Conservation (phyloP, 805 yeast species). For the Debaryomyces castellii region DNA sequence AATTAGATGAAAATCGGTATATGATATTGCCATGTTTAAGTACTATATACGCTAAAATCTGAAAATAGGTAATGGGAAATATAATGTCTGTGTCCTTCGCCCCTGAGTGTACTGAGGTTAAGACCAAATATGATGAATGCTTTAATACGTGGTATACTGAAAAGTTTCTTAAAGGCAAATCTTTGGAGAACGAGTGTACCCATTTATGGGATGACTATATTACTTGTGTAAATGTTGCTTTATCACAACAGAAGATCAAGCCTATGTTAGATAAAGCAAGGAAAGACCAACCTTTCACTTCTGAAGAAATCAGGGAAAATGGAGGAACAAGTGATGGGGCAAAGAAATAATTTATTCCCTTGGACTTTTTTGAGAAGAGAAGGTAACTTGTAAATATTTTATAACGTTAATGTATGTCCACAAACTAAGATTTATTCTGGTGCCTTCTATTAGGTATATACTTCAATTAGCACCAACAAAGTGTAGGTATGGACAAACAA, state of each 20-base stretch:
- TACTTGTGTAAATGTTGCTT: conserved; percentile 74
- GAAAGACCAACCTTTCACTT: conserved; percentile 77
- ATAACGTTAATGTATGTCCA: background rate
- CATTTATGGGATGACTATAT: conserved; percentile 86
- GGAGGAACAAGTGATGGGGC: conserved; percentile 12
- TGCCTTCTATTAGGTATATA: too few species aligned
- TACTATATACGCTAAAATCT: background rate
- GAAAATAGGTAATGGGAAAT: conserved; percentile 34
- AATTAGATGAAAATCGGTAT: background rate
- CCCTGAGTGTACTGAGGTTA: conserved; percentile 90
- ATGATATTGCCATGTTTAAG: too few species aligned
- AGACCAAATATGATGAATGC: conserved; percentile 86
- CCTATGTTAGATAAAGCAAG: conserved; percentile 86
- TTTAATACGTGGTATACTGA: conserved; percentile 96
- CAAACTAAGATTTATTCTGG: too few species aligned
- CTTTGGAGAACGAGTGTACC: conserved; percentile 81
- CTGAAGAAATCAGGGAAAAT: conserved; percentile 29
- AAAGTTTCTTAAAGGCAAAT: conserved; percentile 57
- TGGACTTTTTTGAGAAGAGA: background rate
- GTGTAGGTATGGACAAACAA: too few species aligned
- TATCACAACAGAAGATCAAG: conserved; percentile 73
- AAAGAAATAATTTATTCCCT: background rate
- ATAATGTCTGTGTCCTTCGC: conserved; percentile 76
- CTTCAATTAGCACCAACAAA: too few species aligned
- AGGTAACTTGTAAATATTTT: background rate